Conservation (phyloP, 2,329 filamentous ascomycete genomes). For the Exserohilum rostratum region DNA sequence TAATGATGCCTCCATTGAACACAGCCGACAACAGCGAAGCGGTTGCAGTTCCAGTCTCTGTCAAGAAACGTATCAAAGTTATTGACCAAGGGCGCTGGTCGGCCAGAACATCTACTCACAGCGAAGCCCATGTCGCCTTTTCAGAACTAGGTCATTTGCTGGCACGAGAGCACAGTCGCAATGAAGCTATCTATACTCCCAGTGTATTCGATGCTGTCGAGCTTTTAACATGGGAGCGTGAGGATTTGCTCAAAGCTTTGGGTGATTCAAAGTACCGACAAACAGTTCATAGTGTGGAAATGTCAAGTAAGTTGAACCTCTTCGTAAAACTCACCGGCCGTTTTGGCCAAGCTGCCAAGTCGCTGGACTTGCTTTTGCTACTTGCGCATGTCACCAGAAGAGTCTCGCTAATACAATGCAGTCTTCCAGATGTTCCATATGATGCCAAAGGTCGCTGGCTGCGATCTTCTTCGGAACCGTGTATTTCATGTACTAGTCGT, state of each 20-base stretch:
- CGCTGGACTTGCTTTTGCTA: too few species aligned
- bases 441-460: constrained; percentile 51
- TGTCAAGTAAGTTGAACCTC: constrained; percentile 42
- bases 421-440: constrained; percentile 71
- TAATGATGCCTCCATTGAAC: constrained; percentile 19
- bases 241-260: constrained; percentile 31
- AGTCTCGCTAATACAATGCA: constrained; percentile 20
- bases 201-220: constrained; percentile 58
- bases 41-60: constrained; percentile 14
- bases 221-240: constrained; percentile 53
- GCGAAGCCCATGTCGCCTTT: constrained; percentile 58
- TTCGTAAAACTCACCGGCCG: neutral
- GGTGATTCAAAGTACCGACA: constrained; percentile 23
- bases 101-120: constrained; percentile 62
- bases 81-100: constrained; percentile 64
- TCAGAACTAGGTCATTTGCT: constrained; percentile 67
- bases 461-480: constrained; percentile 63
- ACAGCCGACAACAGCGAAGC: neutral
- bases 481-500: constrained; percentile 71
- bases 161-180: constrained; percentile 62
- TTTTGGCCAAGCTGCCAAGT: neutral
- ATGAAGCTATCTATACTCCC: constrained; percentile 66
- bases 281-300: constrained; percentile 41
- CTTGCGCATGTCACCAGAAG: neutral
- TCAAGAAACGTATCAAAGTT: constrained; percentile 25